Conservation (phyloP, 177 flowering plant species). For the Vitis hybrid region DNA sequence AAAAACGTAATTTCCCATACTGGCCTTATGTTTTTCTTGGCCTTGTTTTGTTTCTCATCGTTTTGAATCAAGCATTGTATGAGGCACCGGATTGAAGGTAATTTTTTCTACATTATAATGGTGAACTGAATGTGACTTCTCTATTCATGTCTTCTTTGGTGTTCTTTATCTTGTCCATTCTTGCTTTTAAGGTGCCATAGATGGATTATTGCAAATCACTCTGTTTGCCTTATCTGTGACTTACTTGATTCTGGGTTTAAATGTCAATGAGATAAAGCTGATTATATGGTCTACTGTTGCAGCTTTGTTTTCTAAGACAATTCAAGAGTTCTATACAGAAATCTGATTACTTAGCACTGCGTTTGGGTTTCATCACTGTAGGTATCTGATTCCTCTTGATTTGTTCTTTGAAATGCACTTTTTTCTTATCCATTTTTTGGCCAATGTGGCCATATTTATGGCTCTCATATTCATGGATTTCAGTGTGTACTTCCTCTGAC, state of each 20-base stretch:
- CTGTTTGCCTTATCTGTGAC: background rate
- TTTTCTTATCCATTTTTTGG: background rate
- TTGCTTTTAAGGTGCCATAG: background rate
- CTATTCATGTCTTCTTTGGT: too few relatives aligned
- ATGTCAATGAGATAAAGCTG: background rate
- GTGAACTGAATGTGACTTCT: too few relatives aligned
- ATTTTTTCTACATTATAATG: too few relatives aligned
- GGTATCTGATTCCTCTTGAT: slow-evolving; percentile 30
- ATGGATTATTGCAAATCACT: background rate
- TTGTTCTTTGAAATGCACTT: background rate
- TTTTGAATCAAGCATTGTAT: too few relatives aligned
- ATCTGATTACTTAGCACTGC: slow-evolving; percentile 84
- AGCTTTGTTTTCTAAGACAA: slow-evolving; percentile 90
- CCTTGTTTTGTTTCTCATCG: too few relatives aligned
- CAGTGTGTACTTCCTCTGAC: background rate
- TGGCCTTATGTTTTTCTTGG: too few relatives aligned
- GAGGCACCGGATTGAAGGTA: too few relatives aligned
- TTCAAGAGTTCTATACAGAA: slow-evolving; percentile 70
- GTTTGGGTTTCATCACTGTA: slow-evolving; percentile 88
- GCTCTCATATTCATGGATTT: background rate
- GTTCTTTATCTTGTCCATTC: background rate
- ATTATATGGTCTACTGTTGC: slow-evolving; percentile 22
- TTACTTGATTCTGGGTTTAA: background rate
- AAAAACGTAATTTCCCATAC: too few relatives aligned
- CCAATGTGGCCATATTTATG: background rate